A percentile compares a stretch with the other conserved stretches of the same genome.
Evolutionary conservation across 73 alveolate genomes (phyloP).

Genomic region (Blepharisma stoltei): DNA sequence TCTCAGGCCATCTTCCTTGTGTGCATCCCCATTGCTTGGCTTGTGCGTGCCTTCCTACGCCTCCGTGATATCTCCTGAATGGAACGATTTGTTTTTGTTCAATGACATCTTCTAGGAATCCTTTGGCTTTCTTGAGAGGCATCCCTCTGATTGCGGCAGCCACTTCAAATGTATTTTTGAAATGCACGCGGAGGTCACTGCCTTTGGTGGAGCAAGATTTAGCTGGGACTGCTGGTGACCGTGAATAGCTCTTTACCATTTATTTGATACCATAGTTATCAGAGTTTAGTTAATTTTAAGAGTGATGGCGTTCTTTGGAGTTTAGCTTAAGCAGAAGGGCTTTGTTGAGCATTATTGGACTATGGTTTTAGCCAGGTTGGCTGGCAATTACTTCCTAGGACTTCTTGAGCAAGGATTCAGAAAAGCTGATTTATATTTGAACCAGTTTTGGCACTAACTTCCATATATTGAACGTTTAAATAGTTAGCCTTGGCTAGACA

Average conservation of each 20-base stretch:
- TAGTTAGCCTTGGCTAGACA: constrained; percentile 75
- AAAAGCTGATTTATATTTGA: constrained; percentile 54
- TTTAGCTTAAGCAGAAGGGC: no score
- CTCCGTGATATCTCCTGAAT: constrained; percentile 82
- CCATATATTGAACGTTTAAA: constrained; percentile 63
- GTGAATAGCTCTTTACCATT: constrained; percentile 77
- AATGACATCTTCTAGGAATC: constrained; percentile 87
- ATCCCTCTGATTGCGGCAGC: constrained; percentile 91
- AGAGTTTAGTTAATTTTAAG: no score
- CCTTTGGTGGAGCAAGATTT: constrained; percentile 84
- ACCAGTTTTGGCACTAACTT: constrained; percentile 75
- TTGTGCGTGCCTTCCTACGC: constrained; percentile 90
- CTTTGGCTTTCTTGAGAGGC: constrained; percentile 83
- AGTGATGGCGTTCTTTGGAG: no score
- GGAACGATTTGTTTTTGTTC: constrained; percentile 91
- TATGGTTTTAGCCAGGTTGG: no score
- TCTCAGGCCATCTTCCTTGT: constrained; percentile 95
- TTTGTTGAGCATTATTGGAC: no score
- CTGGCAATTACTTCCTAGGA: constrained; percentile 36
- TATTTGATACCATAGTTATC: not conserved
- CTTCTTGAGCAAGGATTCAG: constrained; percentile 45
- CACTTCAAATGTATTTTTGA: constrained; percentile 91
- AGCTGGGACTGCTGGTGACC: constrained; percentile 76
- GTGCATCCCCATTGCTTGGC: constrained; percentile 80
- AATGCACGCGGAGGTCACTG: constrained; percentile 88